A percentile compares a stretch with the other conserved stretches of the same genome.
phyloP scores from a whole-genome alignment of 2,329 filamentous ascomycete genomes.

The Aspergillus flavus region DNA sequence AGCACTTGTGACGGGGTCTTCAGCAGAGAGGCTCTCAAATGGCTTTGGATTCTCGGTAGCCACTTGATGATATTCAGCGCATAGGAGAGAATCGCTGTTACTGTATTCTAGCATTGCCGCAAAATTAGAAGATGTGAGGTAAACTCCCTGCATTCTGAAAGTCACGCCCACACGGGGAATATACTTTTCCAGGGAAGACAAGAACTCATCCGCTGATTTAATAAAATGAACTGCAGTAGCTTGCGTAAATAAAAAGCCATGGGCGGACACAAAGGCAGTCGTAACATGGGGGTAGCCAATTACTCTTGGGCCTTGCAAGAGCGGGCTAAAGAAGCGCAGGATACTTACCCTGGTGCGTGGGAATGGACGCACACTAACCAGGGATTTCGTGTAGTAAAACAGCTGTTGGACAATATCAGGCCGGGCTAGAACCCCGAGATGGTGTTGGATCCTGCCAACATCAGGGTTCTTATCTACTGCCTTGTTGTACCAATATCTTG shows the following conservation, averaged over 20 bases:
- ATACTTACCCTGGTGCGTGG: constrained; percentile 60
- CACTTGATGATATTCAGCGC: constrained; percentile 28
- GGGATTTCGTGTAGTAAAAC: constrained; percentile 61
- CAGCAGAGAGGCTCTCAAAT: constrained; percentile 18
- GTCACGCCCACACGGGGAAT: constrained; percentile 51
- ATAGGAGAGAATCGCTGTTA: constrained; percentile 36
- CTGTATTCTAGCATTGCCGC: constrained; percentile 60
- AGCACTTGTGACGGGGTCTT: constrained; percentile 18
- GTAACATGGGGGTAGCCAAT: constrained; percentile 42
- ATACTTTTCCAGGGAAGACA: constrained; percentile 50
- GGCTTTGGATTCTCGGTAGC: constrained; percentile 16
- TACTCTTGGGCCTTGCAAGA: constrained; percentile 45
- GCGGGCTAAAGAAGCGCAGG: constrained; percentile 56
- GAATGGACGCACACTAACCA: constrained; percentile 59
- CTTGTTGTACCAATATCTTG: constrained; percentile 80
- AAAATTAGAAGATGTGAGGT: constrained; percentile 58
- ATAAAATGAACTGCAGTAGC: constrained; percentile 42
- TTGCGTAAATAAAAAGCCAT: constrained; percentile 52
- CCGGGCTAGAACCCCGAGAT: constrained; percentile 70
- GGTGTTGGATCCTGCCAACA: constrained; percentile 81
- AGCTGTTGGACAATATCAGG: constrained; percentile 61
- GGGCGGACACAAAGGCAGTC: constrained; percentile 55
- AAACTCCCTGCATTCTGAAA: constrained; percentile 58
- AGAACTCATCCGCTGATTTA: constrained; percentile 42
- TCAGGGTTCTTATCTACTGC: constrained; percentile 75